A percentile compares a stretch with the other conserved stretches of the same genome.
Evolutionary conservation across 306 rosid species (phyloP).

Genomic region (Begonia peltatifolia): DNA sequence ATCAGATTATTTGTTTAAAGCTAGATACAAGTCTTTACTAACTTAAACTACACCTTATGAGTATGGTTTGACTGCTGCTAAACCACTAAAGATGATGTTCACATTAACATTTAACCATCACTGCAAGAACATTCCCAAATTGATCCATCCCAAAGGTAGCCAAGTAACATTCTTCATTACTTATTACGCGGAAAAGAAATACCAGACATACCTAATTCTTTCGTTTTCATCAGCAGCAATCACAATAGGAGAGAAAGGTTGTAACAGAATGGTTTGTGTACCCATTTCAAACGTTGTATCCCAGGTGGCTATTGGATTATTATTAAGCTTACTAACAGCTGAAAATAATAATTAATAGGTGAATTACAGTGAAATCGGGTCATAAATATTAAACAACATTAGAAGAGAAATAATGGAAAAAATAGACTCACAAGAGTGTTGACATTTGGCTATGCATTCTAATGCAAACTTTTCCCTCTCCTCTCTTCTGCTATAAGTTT

Average conservation of each 20-base stretch:
- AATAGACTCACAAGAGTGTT: conserved; percentile 60
- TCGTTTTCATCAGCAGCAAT: conserved; percentile 93
- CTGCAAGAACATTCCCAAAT: not conserved
- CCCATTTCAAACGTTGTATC: conserved; percentile 63
- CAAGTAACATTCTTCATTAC: no score
- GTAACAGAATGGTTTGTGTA: conserved; percentile 62
- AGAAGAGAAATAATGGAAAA: not conserved
- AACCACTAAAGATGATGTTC: no score
- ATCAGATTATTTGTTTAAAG: no score
- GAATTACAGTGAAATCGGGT: conserved; percentile 3
- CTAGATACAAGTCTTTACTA: no score
- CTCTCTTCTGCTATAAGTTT: conserved; percentile 60
- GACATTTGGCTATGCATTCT: conserved; percentile 89
- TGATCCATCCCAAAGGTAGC: not conserved
- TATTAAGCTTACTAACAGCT: conserved; percentile 77
- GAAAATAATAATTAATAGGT: conserved; percentile 16
- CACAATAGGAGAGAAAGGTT: conserved; percentile 87
- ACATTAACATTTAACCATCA: no score
- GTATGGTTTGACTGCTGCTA: no score
- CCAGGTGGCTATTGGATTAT: conserved; percentile 84
- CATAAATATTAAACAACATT: not conserved
- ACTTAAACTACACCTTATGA: no score
- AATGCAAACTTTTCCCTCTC: conserved; percentile 77
- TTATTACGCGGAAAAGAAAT: not conserved
- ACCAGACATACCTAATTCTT: conserved; percentile 55